Conservation (phyloP, 495 filamentous ascomycete genomes). For the Melanomma pulvis-pyrius region DNA sequence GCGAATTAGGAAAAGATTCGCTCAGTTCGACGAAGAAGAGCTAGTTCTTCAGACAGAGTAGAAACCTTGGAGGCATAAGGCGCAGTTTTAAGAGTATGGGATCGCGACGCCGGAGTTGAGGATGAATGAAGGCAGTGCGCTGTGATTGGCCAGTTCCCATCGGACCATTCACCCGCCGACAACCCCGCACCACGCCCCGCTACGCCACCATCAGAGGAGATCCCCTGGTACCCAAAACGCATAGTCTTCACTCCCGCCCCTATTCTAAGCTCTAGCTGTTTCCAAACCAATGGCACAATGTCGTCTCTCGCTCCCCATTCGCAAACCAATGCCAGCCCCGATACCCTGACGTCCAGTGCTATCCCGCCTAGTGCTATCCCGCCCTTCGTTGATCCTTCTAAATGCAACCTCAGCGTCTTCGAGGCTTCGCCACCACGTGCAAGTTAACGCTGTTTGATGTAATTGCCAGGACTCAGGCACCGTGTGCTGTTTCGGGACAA, state of each 20-base stretch:
- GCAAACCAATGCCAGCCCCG: conserved; percentile 12
- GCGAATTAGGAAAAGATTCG: not conserved
- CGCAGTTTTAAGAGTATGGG: not conserved
- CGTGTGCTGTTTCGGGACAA: conserved; percentile 21
- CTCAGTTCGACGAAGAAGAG: not conserved
- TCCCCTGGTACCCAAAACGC: conserved; percentile 22
- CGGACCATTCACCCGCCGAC: not conserved
- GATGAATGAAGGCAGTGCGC: not conserved
- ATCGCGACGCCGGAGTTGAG: not conserved
- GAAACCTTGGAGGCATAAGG: conserved; percentile 7
- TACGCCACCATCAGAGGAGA: conserved; percentile 1
- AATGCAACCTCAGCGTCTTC: conserved; percentile 3
- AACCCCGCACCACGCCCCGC: not conserved
- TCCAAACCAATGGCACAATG: conserved; percentile 14
- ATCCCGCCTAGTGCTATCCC: not conserved
- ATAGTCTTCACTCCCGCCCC: conserved; percentile 9
- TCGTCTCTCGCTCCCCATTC: conserved; percentile 20
- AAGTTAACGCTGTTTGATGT: not conserved
- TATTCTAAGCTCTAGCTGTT: conserved; percentile 16
- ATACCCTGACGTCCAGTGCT: not conserved
- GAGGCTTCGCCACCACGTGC: conserved; percentile 6
- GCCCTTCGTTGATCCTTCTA: conserved; percentile 4
- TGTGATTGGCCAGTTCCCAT: conserved; percentile 1
- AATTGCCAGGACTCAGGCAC: conserved; percentile 9
- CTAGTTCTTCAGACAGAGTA: not conserved